A percentile compares a stretch with the other conserved stretches of the same genome.
These are phyloP conservation scores for Trametopsis cervina DNA, from an alignment of 768 basidiomycete species.

Conservation along the genomic window DNA sequence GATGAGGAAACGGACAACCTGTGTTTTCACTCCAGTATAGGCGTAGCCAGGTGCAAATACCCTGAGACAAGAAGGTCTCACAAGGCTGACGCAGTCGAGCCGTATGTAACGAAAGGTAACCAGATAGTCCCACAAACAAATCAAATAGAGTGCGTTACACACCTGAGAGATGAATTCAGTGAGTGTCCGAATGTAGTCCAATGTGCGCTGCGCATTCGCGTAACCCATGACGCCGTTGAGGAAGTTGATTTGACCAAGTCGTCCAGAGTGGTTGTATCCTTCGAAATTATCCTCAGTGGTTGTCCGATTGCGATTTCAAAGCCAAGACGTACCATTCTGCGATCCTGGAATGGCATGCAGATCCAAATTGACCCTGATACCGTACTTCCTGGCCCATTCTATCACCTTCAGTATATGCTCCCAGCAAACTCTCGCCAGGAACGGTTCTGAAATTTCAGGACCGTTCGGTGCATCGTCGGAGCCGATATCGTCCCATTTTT, in stretches of 20 bases:
- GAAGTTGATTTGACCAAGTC: slow-evolving; percentile 52
- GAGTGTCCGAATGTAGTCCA: slow-evolving; percentile 69
- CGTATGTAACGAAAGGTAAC: no score
- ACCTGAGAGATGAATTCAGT: slow-evolving; percentile 74
- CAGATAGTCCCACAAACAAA: no score
- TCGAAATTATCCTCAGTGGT: background rate
- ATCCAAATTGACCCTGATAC: slow-evolving; percentile 77
- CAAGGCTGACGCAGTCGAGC: no score
- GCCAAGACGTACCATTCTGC: slow-evolving; percentile 50
- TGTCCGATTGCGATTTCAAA: background rate
- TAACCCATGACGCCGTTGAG: slow-evolving; percentile 73
- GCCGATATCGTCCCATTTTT: slow-evolving; percentile 47
- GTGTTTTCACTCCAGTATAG: no score
- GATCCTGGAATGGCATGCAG: slow-evolving; percentile 74
- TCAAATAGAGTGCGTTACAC: background rate
- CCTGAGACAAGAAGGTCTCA: no score
- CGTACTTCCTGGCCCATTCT: slow-evolving; percentile 85
- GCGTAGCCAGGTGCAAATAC: no score
- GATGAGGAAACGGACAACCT: no score
- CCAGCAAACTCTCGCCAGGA: slow-evolving; percentile 69
- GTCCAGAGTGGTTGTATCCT: slow-evolving; percentile 59
- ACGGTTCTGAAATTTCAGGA: slow-evolving; percentile 50
- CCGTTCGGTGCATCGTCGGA: slow-evolving; percentile 12
- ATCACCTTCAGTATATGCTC: slow-evolving; percentile 72
- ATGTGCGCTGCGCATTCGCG: slow-evolving; percentile 75